phyloP scores from a whole-genome alignment of 208 protist species.

The Acanthamoeba culbertsoni region DNA sequence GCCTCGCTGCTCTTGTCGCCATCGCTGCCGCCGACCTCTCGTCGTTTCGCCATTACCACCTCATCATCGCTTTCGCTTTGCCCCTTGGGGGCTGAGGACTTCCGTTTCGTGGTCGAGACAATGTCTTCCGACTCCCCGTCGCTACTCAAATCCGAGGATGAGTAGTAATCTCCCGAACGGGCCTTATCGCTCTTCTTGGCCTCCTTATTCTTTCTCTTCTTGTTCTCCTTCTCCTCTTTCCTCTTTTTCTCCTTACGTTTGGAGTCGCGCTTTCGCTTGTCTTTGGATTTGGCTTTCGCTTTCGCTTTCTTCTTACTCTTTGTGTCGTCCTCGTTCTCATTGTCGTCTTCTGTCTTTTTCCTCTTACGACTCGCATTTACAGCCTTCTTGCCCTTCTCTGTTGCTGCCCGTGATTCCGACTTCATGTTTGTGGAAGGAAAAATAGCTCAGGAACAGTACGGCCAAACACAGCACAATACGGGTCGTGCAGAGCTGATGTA shows the following conservation, averaged over 20 bases:
- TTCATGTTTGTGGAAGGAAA: too few species aligned
- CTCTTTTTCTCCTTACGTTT: neutral
- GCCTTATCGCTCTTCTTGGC: neutral
- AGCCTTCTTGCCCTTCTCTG: neutral
- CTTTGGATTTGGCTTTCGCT: neutral
- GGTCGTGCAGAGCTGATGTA: too few species aligned
- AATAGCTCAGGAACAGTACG: too few species aligned
- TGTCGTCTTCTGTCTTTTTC: neutral
- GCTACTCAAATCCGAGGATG: neutral
- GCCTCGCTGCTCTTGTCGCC: neutral
- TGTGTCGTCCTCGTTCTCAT: neutral
- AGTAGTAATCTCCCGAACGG: conserved; percentile 1
- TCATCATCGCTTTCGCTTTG: neutral
- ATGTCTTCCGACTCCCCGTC: neutral
- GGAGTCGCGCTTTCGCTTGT: neutral
- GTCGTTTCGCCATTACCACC: neutral
- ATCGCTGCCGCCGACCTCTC: neutral
- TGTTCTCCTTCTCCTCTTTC: neutral
- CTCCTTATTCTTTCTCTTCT: neutral
- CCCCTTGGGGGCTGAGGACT: neutral
- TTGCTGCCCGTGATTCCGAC: too few species aligned
- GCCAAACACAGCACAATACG: too few species aligned
- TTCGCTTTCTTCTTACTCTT: neutral
- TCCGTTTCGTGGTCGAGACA: neutral
- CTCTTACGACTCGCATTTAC: neutral